These are phyloP conservation scores for Microcyclospora tardicrescens DNA, from an alignment of 2,329 filamentous ascomycete species.

Conservation along the genomic window DNA sequence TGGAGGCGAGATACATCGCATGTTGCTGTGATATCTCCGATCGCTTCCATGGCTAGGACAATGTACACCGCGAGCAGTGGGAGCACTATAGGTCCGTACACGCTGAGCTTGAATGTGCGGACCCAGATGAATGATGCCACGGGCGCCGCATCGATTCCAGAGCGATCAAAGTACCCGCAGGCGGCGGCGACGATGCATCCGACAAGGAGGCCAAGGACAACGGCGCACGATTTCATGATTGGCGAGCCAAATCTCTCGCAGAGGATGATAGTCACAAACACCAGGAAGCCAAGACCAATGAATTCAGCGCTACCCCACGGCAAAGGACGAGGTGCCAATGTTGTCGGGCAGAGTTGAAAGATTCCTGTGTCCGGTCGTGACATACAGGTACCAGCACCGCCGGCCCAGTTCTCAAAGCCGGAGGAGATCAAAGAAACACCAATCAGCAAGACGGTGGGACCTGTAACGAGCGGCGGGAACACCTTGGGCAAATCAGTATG, in stretches of 20 bases:
- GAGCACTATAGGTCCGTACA: slow-evolving; percentile 62
- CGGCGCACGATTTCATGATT: slow-evolving; percentile 70
- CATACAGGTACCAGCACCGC: slow-evolving; percentile 50
- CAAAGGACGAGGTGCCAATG: slow-evolving; percentile 55
- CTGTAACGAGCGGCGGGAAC: slow-evolving; percentile 66
- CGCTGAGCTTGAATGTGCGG: slow-evolving; percentile 56
- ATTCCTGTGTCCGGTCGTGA: slow-evolving; percentile 35
- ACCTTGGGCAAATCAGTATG: slow-evolving; percentile 29
- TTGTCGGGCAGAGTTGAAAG: slow-evolving; percentile 53
- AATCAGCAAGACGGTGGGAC: slow-evolving; percentile 56
- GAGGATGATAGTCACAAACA: slow-evolving; percentile 66
- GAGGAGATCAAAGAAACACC: slow-evolving; percentile 59
- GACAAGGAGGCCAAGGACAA: slow-evolving; percentile 56
- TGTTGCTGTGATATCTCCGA: slow-evolving; percentile 54
- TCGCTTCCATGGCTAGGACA: slow-evolving; percentile 65
- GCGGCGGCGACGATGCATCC: slow-evolving; percentile 71
- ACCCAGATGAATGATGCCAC: slow-evolving; percentile 67
- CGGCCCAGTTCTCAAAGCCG: slow-evolving; percentile 67
- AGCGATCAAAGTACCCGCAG: slow-evolving; percentile 63
- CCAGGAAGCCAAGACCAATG: slow-evolving; percentile 65
- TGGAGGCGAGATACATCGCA: slow-evolving; percentile 68
- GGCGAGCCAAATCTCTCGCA: slow-evolving; percentile 72
- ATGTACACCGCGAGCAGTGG: slow-evolving; percentile 52
- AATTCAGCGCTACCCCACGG: slow-evolving; percentile 69
- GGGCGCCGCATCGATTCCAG: slow-evolving; percentile 58